These are phyloP conservation scores for Suillus spraguei DNA, from an alignment of 768 basidiomycete species.

Conservation along the genomic window DNA sequence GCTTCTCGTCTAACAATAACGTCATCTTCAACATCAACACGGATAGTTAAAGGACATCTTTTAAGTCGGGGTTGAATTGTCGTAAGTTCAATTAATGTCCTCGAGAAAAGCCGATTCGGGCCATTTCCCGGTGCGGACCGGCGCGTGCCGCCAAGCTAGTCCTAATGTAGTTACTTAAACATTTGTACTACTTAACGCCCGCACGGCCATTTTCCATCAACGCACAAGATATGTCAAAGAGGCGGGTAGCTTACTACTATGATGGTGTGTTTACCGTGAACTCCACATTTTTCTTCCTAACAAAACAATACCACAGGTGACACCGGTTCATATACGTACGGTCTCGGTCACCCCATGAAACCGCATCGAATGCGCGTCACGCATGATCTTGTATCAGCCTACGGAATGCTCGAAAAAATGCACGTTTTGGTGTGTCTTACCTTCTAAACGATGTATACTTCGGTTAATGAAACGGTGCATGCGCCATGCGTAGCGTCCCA, in stretches of 20 bases:
- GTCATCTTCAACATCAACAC: conserved; percentile 75
- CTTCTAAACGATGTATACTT: background rate
- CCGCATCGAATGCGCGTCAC: conserved; percentile 94
- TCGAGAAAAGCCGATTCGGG: too few relatives aligned
- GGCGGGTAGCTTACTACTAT: conserved; percentile 80
- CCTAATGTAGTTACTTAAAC: too few relatives aligned
- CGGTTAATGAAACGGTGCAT: background rate
- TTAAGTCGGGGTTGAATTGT: conserved; percentile 33
- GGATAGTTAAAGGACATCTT: conserved; percentile 79
- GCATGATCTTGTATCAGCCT: conserved; percentile 88
- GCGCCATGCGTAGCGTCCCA: conserved; percentile 54
- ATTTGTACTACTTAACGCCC: background rate
- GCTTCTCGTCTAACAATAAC: conserved; percentile 81
- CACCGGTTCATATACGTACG: conserved; percentile 82
- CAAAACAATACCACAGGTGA: conserved; percentile 49
- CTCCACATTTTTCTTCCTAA: conserved; percentile 6
- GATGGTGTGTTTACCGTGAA: conserved; percentile 51
- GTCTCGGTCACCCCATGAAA: conserved; percentile 90
- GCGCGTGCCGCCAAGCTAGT: too few relatives aligned
- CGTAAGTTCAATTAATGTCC: too few relatives aligned
- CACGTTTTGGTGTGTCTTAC: conserved; percentile 72
- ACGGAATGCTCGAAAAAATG: conserved; percentile 92
- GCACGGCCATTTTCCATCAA: too few relatives aligned
- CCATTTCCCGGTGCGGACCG: too few relatives aligned
- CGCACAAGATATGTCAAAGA: conserved; percentile 55